Evolutionary conservation across 2,329 filamentous ascomycete species (phyloP), one percentile per base, ranked within the genome.

Genomic region (Penicillium rolfsii): DNA sequence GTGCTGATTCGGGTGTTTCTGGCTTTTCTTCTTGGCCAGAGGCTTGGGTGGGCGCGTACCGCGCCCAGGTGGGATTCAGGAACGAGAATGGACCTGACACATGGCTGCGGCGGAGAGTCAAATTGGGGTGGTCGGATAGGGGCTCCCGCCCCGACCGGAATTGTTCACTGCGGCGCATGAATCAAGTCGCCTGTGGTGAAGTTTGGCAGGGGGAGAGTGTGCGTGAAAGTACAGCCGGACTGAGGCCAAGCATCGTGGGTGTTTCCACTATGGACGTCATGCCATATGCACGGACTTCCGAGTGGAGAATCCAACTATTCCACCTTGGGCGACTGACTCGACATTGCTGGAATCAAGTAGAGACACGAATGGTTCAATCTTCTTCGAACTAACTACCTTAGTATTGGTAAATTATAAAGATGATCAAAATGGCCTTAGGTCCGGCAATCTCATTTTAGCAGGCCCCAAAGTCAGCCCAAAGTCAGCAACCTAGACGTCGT

Each of bases 41-140:
- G 52, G 38, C 16, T 41, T 35, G 22, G 26, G 54, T 48, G 3
- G 63, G 68, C 8, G 65, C 59, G 63, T 75, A 77, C 52, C 72
- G 71, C 5, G 80, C 79, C 56, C 69, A 70, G 1, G 83, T 85
- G 4, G 83, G 82, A 62, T 85, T 84, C 45, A 84, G 71, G 64
- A 82, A 83, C 1, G 71, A 59, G 24, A 84, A 63, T 9, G 82
- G 80, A 0, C 82, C 82, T 6, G 68, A 62, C 14, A 71, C 59
- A 60, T 63, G 65, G 11, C 57, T 52, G 24, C 46, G 59, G 35
- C 45, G 60, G 1, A 69, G 50, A 16, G 40, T 19, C 1, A 66
- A 49, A n/a, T 33, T 24, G 6, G 57, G 59, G 33, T 65, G 58
- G 24, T 59, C 50, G 3, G 58, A 45, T 4, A 50, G 43, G 26